Evolutionary conservation across 2,329 filamentous ascomycete species (phyloP), one percentile per base, ranked within the genome.

Genomic region (Fusarium sp.): DNA sequence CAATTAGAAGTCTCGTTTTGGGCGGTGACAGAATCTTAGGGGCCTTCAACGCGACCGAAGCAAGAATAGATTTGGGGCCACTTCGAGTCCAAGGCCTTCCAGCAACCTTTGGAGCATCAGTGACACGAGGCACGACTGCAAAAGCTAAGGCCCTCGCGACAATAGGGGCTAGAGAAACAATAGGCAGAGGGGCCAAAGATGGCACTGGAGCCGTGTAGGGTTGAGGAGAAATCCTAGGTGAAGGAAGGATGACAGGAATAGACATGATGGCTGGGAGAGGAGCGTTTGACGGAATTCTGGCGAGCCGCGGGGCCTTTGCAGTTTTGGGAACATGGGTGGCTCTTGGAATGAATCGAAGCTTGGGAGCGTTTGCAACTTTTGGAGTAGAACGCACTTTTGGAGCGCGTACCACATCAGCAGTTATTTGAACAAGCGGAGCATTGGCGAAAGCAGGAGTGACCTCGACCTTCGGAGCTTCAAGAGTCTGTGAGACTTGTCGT

Each of bases 401-500:
- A 2, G 57, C 51, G 20, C 46, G 57, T n/a, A 53, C 54, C 24
- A 59, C n/a, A 7, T 7, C 27, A 4, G 63, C 54, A 11, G 47
- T 58, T 2, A 37, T 7, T 9, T 25, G 63, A n/a, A 65, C 51
- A 5, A 52, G 32, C 13, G 69, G 67, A 49, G 53, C 45, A 22
- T 44, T 20, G 22, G 32, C 40, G 8, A 51, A 6, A 7, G n/a
- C 24, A 0, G 59, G 69, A 6, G 57, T 46, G 4, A 12, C 5
- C 18, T 56, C 56, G 14, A 71, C 27, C 7, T 41, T 16, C 10
- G 69, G 69, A 13, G 67, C 68, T 8, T 24, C 46, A 5, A 58
- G 45, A 13, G 68, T 71, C 25, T 41, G 61, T 1, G 68, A 71
- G 41, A 71, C 67, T 30, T 71, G 67, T 13, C 63, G 63, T 4